Evolutionary conservation across 768 basidiomycete genomes (phyloP), one percentile per base, ranked within the genome.

Genomic region (Termitomyces sp.): DNA sequence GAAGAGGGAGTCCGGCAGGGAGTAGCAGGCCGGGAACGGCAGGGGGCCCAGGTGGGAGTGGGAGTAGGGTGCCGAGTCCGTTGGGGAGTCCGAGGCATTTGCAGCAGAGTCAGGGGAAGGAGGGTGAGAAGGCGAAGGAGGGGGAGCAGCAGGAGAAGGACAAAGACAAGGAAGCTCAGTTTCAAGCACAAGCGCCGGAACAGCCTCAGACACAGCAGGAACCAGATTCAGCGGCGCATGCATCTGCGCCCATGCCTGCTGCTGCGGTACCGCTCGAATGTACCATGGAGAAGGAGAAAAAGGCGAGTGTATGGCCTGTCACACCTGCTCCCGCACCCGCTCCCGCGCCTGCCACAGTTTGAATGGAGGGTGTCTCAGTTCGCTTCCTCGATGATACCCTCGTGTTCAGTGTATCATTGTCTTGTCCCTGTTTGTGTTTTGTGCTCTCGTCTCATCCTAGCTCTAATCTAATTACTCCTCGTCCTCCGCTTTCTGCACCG

Each of bases 1-100:
- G 66, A 54, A 56, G 62, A 42, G 58, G 46, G 42, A 63, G 63
- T 43, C 61, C 53, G 42, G 51, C 51, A 7, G 28, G n/a, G 28
- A 28, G 40, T 1, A 44, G 43, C 14, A 28, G 53, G 31, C 51
- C 50, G 7, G 33, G 56, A 8, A 50, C 21, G 14, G 54, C 33
- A 26, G 23, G 45, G 1, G 50, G 50, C 3, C 17, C 19, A 33
- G 43, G 49, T 28, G 47, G 52, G 52, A 42, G 23, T 17, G 53
- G 58, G 31, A 59, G 58, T 38, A 48, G 60, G 5, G 60, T 60
- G 43, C 56, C 47, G 35, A 53, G 55, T 42, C 55, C 60, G 50
- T 21, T 61, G 9, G 60, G 62, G 30, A 58, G 62, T 21, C 58
- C 58, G 46, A 58, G 55, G 31, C 31, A 33, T 33, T 33, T 33